These are phyloP conservation scores for Cryphonectria parasitica DNA, from an alignment of 2,329 filamentous ascomycete species.

Conservation along the genomic window DNA sequence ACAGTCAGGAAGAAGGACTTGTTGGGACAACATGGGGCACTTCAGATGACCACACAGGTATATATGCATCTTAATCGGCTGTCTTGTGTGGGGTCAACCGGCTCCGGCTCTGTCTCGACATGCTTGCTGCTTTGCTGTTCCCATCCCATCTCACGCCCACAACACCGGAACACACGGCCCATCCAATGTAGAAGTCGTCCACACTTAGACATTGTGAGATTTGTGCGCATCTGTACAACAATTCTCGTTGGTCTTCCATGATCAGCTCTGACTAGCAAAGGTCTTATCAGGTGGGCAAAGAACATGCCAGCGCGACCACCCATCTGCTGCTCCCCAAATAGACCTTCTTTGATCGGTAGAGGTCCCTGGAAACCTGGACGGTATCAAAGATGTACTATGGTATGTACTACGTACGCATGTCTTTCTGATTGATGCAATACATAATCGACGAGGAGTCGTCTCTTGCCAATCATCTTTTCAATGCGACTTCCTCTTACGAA, in stretches of 20 bases:
- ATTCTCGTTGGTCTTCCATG: neutral
- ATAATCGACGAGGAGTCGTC: neutral
- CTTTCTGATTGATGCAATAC: neutral
- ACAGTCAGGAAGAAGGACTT: neutral
- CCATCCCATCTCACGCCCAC: neutral
- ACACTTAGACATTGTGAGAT: neutral
- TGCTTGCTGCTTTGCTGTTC: neutral
- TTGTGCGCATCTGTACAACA: neutral
- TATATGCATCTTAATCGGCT: neutral
- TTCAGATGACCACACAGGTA: neutral
- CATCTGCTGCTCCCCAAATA: neutral
- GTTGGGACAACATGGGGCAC: neutral
- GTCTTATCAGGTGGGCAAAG: neutral
- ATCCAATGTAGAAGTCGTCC: neutral
- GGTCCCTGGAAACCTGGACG: neutral
- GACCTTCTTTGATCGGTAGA: neutral
- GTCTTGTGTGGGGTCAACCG: neutral
- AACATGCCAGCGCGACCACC: neutral
- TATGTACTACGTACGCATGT: neutral
- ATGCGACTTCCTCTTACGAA: constrained; percentile 1
- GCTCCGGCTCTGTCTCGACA: neutral
- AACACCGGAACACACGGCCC: neutral
- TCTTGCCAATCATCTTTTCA: neutral
- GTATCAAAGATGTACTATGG: neutral
- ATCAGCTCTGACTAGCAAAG: neutral